Base-by-base conservation (phyloP, 169 alveolate species). In the Cryptosporidium sp. region DNA sequence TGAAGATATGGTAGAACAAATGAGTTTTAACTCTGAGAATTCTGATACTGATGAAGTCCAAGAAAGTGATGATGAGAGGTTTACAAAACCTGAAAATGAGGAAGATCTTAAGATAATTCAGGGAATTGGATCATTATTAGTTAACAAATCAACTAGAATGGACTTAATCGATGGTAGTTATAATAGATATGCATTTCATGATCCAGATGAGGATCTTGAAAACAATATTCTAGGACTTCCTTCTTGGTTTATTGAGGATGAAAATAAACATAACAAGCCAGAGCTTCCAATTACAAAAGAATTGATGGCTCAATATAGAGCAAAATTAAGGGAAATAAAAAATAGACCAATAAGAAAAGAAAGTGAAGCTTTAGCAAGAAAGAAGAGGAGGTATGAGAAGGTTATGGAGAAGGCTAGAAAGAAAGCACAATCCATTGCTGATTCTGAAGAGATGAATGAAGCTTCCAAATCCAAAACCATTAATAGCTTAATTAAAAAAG, bases 181-280 rank as follows among this genome's bases (percentile, higher is more conserved):
- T 94, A 97, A 98, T 91, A 93, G 98, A 84, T 94, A 96, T 70
- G 97, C 99, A n/a, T 97, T 94, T 91, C 87, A 94, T 61, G 97
- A 95, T 87, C 96, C 92, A 6, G 89, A 31, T 23, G 91, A 86
- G 26, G 91, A 65, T 85, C 68, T 80, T 48, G 94, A 93, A 60
- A 92, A 86, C 68, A 87, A 67, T 69, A 89, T 85, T 92, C 85
- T 91, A 92, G 95, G 95, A 35, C 93, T 98, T 16, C 99, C 99
- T 52, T 91, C 94, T 26, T 98, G 99, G 99, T 98, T 98, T 91
- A 91, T 91, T 18, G 99, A 97, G 65, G 99, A 98, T 69, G 99
- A 98, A 94, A 93, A 96, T 87, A 94, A 91, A 85, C 97, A 96
- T 93, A 96, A 95, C 91, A 95, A 92, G 85, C 97, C 98, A 2